Base-by-base conservation (phyloP, 805 yeast species). In the Suhomyces sp. region DNA sequence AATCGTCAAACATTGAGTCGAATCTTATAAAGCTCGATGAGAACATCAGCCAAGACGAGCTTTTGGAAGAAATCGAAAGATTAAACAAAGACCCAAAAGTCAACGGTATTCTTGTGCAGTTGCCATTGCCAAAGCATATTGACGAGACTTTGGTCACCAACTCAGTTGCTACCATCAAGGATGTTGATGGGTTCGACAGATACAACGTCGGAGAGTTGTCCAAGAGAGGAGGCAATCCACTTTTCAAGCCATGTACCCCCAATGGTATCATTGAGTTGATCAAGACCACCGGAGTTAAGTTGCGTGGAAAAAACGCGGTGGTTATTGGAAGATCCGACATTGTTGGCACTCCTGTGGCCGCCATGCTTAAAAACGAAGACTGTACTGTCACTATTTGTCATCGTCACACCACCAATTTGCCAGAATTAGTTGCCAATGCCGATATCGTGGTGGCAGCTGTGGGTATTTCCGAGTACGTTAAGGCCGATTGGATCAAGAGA, bases 321-420 rank as follows among this genome's bases (percentile, higher is more conserved):
- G 98, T 93, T 20, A 76, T 94, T 54, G 98, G 99, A 50, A 83
- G 98, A 66, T 88, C 96, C 19, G 97, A 94, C 66, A 93, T 93
- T 60, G 99, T 93, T 37, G 99, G 99, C 52, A 84, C 87, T 46
- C 99, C 99, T 39, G 91, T 92, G 12, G 87, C 97, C 4, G 84
- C 88, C 55, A 75, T 93, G 67, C 80, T 93, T 63, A 85, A 86
- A 60, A 83, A 86, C 53, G 81, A 79, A 52, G 90, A 92, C 65
- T 87, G 90, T 47, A 93, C 98, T 1, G 98, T 93, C 40, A 90
- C 97, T 3, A 82, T 85, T 52, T 78, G 91, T 56, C 98, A 92
- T 65, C 85, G 96, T 13, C 78, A 81, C 64, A 82, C 97, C 20
- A 63, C 76, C 25, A 76, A 86, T 60, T 76, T 89, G 48, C 84